These are phyloP conservation scores for Beverwykella pulmonaria DNA, from an alignment of 495 filamentous ascomycete species.

Conservation along the genomic window DNA sequence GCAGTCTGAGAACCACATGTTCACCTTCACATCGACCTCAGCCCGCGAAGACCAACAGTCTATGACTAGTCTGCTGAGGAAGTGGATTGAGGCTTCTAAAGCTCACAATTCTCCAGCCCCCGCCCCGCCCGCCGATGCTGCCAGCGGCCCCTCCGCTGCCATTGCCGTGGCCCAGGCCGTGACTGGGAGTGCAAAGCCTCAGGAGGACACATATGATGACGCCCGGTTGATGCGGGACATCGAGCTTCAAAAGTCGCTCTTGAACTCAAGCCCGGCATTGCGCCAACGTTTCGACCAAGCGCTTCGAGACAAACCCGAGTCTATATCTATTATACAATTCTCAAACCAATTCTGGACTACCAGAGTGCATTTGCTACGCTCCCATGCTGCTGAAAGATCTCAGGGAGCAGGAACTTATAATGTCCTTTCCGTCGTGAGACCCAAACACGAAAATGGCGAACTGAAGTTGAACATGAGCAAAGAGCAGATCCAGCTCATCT, in stretches of 20 bases:
- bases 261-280: conserved; percentile 72
- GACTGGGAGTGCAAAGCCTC: conserved; percentile 47
- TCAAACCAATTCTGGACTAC: conserved; percentile 92
- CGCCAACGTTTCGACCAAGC: conserved; percentile 81
- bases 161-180: conserved; percentile 64
- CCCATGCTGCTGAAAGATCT: conserved; percentile 83
- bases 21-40: conserved; percentile 78
- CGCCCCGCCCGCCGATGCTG: conserved; percentile 43
- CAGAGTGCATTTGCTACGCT: conserved; percentile 77
- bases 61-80: conserved; percentile 79
- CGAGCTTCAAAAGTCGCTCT: conserved; percentile 80
- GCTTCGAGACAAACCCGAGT: conserved; percentile 73
- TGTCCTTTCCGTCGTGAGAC: conserved; percentile 86
- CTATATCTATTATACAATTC: conserved; percentile 74
- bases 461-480: conserved; percentile 81
- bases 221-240: conserved; percentile 69
- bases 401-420: conserved; percentile 90
- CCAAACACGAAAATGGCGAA: conserved; percentile 72
- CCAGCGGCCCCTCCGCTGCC: conserved; percentile 53
- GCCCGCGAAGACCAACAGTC: conserved; percentile 81
- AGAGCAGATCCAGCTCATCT: conserved; percentile 91
- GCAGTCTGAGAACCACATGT: conserved; percentile 71
- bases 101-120: conserved; percentile 51
- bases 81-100: conserved; percentile 70
- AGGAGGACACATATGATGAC: conserved; percentile 74